phyloP scores from a whole-genome alignment of 2,329 filamentous ascomycete genomes.

The Aciculosporium take region DNA sequence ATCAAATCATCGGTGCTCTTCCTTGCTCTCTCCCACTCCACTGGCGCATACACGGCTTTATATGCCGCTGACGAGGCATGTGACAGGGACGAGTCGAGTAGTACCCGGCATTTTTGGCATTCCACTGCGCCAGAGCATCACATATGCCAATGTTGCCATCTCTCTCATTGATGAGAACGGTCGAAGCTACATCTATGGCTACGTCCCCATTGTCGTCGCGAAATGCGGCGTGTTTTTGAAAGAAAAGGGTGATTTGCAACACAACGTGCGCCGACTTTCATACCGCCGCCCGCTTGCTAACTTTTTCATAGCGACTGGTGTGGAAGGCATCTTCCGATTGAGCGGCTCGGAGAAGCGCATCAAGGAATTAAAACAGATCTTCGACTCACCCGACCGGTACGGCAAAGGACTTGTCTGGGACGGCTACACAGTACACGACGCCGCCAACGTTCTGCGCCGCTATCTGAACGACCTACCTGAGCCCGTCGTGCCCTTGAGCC shows the following conservation, averaged over 20 bases:
- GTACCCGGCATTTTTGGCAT: constrained; percentile 83
- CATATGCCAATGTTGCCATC: constrained; percentile 95
- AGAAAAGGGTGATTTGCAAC: constrained; percentile 65
- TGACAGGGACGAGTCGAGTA: constrained; percentile 29
- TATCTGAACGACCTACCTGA: constrained; percentile 95
- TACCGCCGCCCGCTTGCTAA: constrained; percentile 9
- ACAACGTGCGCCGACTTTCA: not conserved
- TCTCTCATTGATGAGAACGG: constrained; percentile 86
- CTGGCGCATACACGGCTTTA: not conserved
- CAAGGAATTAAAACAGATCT: constrained; percentile 83
- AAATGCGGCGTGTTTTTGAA: constrained; percentile 97
- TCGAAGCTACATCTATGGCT: constrained; percentile 94
- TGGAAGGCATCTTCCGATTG: constrained; percentile 92
- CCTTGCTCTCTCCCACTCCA: not conserved
- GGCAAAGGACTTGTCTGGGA: constrained; percentile 96
- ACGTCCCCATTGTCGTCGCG: constrained; percentile 94
- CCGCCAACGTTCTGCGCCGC: constrained; percentile 84
- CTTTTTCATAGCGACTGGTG: constrained; percentile 59
- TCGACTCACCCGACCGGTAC: constrained; percentile 89
- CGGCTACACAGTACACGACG: constrained; percentile 96
- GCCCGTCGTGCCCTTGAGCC: constrained; percentile 84
- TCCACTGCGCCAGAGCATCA: constrained; percentile 83
- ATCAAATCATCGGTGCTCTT: not conserved
- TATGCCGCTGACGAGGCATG: not conserved
- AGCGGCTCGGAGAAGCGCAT: constrained; percentile 96